Evolutionary conservation across 148 eudicot genomes (phyloP).

Genomic region (Hydrangea macrophylla): DNA sequence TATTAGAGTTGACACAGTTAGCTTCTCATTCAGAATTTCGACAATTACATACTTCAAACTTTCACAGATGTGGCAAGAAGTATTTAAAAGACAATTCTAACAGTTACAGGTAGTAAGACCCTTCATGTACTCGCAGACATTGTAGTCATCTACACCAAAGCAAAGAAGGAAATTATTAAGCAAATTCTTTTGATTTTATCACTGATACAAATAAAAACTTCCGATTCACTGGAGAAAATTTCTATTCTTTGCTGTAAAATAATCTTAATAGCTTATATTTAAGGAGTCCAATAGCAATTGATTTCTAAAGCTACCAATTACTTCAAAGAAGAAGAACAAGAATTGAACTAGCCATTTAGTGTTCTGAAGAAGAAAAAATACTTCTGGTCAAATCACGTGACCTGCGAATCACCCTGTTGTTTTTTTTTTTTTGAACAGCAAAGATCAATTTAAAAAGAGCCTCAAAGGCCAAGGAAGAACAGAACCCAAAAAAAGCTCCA

Average conservation of each 20-base stretch:
- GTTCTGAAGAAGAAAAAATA: not conserved
- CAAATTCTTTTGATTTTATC: not conserved
- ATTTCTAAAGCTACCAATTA: too few relatives aligned
- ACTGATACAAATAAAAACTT: not conserved
- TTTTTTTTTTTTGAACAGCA: too few relatives aligned
- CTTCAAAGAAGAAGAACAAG: not conserved
- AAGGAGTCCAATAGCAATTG: not conserved
- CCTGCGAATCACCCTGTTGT: slow-evolving; percentile 15
- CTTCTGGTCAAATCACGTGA: not conserved
- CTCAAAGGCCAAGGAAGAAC: too few relatives aligned
- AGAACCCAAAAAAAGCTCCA: too few relatives aligned
- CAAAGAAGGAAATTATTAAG: not conserved
- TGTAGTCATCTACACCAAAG: not conserved
- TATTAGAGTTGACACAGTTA: not conserved
- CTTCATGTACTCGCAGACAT: not conserved
- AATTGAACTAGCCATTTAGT: not conserved
- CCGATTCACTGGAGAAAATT: not conserved
- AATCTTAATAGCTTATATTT: not conserved
- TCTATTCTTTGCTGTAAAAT: not conserved
- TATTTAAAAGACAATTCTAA: not conserved
- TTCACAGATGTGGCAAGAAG: not conserved
- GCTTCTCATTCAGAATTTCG: not conserved
- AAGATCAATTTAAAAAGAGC: too few relatives aligned
- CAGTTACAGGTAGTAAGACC: not conserved
- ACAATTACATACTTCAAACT: not conserved